A percentile compares a stretch with the other conserved stretches of the same genome.
Conservation (phyloP, 192 early-diverging fungal genomes). For the Coemansia sp. region DNA sequence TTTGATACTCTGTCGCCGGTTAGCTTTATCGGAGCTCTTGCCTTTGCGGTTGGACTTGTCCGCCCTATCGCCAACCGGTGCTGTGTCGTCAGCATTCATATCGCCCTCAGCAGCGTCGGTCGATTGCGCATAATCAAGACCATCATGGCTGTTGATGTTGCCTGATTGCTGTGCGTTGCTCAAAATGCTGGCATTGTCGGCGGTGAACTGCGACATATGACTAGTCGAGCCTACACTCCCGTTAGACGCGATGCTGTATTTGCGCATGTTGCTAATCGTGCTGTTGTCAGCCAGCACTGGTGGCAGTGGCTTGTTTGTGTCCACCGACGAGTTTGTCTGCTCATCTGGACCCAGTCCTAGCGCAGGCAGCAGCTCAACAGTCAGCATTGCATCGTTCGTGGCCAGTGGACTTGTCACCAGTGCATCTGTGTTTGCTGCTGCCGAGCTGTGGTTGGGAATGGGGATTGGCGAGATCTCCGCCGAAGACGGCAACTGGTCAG, state of each 20-base stretch:
- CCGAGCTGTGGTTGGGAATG: slow-evolving; percentile 7
- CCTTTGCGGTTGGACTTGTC: slow-evolving; percentile 13
- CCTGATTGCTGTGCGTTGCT: background rate
- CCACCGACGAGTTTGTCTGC: slow-evolving; percentile 1
- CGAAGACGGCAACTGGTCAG: background rate
- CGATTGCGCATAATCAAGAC: background rate
- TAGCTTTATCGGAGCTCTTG: slow-evolving; percentile 33
- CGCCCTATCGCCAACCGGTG: background rate
- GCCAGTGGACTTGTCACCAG: background rate
- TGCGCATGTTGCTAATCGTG: background rate
- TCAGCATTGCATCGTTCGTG: slow-evolving; percentile 4
- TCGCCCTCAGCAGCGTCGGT: background rate
- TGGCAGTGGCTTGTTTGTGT: slow-evolving; percentile 42
- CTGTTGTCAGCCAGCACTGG: background rate
- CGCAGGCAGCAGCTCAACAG: slow-evolving; percentile 1
- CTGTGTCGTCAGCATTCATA: background rate
- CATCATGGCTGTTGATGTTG: background rate
- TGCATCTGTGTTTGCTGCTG: background rate
- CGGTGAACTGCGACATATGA: slow-evolving; percentile 1
- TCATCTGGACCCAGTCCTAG: slow-evolving; percentile 7
- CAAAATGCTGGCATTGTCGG: background rate
- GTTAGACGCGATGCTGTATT: slow-evolving; percentile 10
- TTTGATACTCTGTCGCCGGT: slow-evolving; percentile 50
- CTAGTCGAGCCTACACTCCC: background rate
- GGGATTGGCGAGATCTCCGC: slow-evolving; percentile 12